Conservation (phyloP, 148 eudicot species). For the Chenopodium quinoa region DNA sequence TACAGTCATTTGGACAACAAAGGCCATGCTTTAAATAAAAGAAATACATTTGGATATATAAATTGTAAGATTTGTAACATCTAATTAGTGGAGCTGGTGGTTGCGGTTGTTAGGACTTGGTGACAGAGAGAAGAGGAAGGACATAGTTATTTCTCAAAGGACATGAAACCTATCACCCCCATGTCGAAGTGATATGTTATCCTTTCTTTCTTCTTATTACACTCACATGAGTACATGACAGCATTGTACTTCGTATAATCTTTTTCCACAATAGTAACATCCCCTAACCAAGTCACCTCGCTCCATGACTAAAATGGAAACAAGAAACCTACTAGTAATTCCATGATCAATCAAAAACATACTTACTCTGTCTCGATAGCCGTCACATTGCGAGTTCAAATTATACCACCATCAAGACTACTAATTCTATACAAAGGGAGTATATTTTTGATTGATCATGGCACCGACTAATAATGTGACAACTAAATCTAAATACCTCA, state of each 20-base stretch:
- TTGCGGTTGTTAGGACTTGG: no score
- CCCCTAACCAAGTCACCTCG: background rate
- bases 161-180: background rate
- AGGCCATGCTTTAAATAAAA: background rate
- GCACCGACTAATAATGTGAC: background rate
- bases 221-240: background rate
- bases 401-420: no score
- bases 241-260: background rate
- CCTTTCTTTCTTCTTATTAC: background rate
- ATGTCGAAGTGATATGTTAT: background rate
- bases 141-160: background rate
- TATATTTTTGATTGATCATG: no score
- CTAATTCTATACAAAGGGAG: no score
- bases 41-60: background rate
- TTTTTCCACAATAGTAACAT: background rate
- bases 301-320: background rate
- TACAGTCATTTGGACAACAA: background rate
- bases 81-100: background rate
- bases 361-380: background rate
- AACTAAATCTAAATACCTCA: background rate
- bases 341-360: background rate
- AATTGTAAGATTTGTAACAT: no score
- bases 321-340: background rate
- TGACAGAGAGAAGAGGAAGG: background rate
- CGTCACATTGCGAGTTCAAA: no score